These are phyloP conservation scores for Carex kokanica DNA, from an alignment of 176 grass and related monocot species.

Conservation along the genomic window DNA sequence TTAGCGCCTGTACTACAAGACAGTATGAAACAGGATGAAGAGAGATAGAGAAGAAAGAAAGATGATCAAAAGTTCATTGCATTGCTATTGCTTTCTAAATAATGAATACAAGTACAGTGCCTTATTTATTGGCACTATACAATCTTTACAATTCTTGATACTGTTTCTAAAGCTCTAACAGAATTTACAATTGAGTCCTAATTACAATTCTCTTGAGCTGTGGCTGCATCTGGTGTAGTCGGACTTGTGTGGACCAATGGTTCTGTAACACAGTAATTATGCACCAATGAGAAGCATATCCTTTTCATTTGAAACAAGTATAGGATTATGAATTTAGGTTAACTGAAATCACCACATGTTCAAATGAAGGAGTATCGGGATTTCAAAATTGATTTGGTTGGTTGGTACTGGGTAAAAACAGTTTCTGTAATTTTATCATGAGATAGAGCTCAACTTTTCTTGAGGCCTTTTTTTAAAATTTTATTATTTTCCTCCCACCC, in stretches of 20 bases:
- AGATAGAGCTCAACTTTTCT: background rate
- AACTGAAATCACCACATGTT: background rate
- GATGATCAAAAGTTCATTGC: too few species aligned
- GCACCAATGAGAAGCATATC: background rate
- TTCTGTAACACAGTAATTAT: background rate
- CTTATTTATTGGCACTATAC: too few species aligned
- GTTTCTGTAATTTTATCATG: background rate
- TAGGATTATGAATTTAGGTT: background rate
- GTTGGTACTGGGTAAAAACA: background rate
- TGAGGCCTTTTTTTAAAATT: background rate
- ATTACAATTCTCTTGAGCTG: too few species aligned
- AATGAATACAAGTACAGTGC: too few species aligned
- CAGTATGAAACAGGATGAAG: too few species aligned
- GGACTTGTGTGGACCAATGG: too few species aligned
- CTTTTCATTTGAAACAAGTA: background rate
- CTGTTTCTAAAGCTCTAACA: too few species aligned
- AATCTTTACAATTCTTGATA: too few species aligned
- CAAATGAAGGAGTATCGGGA: background rate
- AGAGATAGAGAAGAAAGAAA: too few species aligned
- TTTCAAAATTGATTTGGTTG: background rate
- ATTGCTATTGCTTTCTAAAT: background rate
- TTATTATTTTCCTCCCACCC: background rate
- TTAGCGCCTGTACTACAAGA: background rate
- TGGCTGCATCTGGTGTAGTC: too few species aligned
- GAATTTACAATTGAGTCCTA: too few species aligned